Percentiles rank a stretch among this genome's conserved stretches.
Conservation (phyloP, 352 stramenopile genomes). For the Globisporangium lucens region DNA sequence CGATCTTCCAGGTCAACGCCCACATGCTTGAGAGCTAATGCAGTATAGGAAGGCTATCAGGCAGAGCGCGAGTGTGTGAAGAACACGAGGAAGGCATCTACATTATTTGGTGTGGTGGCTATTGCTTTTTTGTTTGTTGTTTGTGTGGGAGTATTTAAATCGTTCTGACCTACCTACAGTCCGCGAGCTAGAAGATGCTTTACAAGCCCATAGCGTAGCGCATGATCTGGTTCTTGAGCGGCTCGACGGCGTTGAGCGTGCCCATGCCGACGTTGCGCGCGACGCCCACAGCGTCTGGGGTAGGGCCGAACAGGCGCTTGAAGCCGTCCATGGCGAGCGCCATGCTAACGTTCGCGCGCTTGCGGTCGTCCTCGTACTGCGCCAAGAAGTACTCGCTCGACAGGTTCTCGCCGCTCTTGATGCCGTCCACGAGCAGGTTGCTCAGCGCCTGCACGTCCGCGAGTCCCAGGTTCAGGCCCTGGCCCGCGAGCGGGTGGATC, state of each 20-base stretch:
- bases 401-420: constrained; percentile 77
- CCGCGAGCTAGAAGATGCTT: neutral
- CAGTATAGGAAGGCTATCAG: neutral
- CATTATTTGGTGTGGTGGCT: constrained; percentile 14
- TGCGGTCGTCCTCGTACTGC: constrained; percentile 86
- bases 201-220: constrained; percentile 87
- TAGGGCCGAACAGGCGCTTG: constrained; percentile 84
- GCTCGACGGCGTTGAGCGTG: constrained; percentile 81
- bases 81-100: constrained; percentile 8
- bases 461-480: constrained; percentile 95
- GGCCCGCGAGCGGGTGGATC: constrained; percentile 94
- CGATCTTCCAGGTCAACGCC: constrained; percentile 67
- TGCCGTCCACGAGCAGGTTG: constrained; percentile 66
- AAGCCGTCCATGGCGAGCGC: constrained; percentile 86
- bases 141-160: too few species aligned
- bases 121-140: constrained; percentile 3
- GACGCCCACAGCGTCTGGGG: constrained; percentile 62
- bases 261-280: constrained; percentile 86
- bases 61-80: neutral
- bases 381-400: constrained; percentile 72
- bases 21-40: constrained; percentile 24
- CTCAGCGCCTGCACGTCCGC: constrained; percentile 86
- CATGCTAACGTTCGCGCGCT: constrained; percentile 83
- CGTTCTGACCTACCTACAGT: neutral
- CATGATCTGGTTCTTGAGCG: constrained; percentile 90